Evolutionary conservation across 1,284 basidiomycete genomes (phyloP).

Genomic region (Puccinia triticina): DNA sequence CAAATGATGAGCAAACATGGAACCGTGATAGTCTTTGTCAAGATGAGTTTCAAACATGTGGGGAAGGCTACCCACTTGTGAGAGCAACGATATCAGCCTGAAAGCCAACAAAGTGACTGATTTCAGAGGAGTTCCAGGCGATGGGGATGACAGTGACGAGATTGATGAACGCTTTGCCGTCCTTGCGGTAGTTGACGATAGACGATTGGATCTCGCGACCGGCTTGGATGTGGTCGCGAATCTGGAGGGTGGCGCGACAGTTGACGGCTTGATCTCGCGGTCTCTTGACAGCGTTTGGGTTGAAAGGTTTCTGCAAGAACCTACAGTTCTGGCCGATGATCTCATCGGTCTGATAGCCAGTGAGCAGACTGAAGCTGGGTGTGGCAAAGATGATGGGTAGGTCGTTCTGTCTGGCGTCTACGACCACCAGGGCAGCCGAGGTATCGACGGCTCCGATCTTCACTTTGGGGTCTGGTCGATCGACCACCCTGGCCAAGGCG

Average conservation of each 20-base stretch:
- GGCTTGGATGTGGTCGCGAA: constrained; percentile 70
- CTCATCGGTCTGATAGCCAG: constrained; percentile 72
- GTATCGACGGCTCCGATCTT: constrained; percentile 86
- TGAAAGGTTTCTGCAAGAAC: constrained; percentile 16
- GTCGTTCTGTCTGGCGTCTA: constrained; percentile 78
- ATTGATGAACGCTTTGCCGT: constrained; percentile 74
- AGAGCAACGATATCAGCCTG: constrained; percentile 29
- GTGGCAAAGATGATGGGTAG: constrained; percentile 84
- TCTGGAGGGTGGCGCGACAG: constrained; percentile 70
- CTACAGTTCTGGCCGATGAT: constrained; percentile 59
- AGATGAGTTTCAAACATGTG: background rate
- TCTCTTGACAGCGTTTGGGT: constrained; percentile 63
- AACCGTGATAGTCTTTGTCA: no score
- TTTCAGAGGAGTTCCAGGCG: background rate
- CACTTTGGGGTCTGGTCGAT: constrained; percentile 74
- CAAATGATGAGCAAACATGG: background rate
- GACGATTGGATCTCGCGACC: constrained; percentile 85
- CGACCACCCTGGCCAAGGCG: constrained; percentile 75
- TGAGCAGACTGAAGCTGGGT: constrained; percentile 76
- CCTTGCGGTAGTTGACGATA: constrained; percentile 84
- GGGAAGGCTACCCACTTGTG: constrained; percentile 6
- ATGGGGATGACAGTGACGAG: constrained; percentile 60
- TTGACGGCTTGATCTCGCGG: constrained; percentile 71
- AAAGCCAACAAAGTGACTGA: constrained; percentile 38
- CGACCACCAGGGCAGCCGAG: constrained; percentile 84